These are phyloP conservation scores for Pueraria montana DNA, from an alignment of 306 rosid genomes.

Conservation along the genomic window DNA sequence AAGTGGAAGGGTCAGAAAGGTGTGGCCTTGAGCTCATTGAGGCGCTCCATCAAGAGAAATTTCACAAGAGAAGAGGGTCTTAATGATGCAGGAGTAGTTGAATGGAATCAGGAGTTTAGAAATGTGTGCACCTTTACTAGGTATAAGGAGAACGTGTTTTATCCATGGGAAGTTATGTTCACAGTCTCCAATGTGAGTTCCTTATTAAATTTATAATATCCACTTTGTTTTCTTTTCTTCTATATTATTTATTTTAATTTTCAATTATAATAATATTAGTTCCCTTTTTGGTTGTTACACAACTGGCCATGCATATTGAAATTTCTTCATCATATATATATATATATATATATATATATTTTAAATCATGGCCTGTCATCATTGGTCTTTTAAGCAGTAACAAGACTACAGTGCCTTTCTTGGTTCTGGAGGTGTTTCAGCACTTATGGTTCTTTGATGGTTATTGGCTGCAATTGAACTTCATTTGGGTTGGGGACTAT, in stretches of 20 bases:
- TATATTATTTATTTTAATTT: neutral
- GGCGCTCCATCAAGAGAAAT: conserved; percentile 65
- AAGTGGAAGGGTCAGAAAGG: conserved; percentile 79
- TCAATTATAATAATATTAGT: neutral
- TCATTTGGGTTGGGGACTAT: neutral
- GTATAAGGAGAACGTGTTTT: conserved; percentile 72
- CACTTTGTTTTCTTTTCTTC: neutral
- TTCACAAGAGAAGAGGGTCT: conserved; percentile 64
- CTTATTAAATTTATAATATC: neutral
- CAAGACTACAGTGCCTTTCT: neutral
- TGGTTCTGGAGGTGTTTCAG: neutral
- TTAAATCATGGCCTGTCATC: neutral
- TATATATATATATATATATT: neutral
- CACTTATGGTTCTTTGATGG: neutral
- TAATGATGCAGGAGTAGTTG: conserved; percentile 55
- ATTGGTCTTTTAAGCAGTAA: neutral
- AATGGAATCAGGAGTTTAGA: conserved; percentile 78
- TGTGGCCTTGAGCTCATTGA: conserved; percentile 68
- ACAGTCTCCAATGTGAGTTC: conserved; percentile 73
- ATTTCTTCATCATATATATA: neutral
- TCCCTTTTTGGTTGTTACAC: neutral
- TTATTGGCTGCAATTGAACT: neutral
- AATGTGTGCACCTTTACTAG: conserved; percentile 63
- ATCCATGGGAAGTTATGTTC: conserved; percentile 80
- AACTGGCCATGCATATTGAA: neutral